A percentile compares a stretch with the other conserved stretches of the same genome.
phyloP scores from a whole-genome alignment of 306 rosid species.

The Cicer chorassanicum region DNA sequence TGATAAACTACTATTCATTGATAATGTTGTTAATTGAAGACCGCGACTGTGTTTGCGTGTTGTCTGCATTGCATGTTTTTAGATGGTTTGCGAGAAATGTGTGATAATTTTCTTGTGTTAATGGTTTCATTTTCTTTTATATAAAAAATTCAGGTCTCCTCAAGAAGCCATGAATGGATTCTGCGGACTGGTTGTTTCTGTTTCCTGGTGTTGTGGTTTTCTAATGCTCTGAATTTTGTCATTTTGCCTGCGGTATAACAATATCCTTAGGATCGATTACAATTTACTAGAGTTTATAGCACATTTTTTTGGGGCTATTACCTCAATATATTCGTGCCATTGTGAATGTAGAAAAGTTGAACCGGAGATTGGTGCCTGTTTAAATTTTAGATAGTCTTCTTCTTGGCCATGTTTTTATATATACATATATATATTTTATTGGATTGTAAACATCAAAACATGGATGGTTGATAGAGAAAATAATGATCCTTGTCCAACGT shows the following conservation, averaged over 20 bases:
- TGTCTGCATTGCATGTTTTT: conserved; percentile 35
- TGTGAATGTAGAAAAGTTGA: conserved; percentile 72
- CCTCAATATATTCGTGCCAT: conserved; percentile 52
- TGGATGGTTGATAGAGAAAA: conserved; percentile 49
- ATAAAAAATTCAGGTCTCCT: conserved; percentile 58
- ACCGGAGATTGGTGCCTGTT: conserved; percentile 48
- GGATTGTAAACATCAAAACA: conserved; percentile 65
- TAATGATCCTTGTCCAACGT: conserved; percentile 44
- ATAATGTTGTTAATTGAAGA: conserved; percentile 2
- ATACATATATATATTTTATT: conserved; percentile 40
- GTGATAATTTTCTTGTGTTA: conserved; percentile 4
- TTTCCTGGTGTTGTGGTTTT: conserved; percentile 64
- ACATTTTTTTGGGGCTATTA: conserved; percentile 64
- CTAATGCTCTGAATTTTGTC: conserved; percentile 52
- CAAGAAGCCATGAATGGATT: conserved; percentile 52
- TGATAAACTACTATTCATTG: conserved; percentile 25
- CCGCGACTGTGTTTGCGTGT: not conserved
- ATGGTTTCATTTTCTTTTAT: conserved; percentile 21
- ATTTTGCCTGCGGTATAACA: conserved; percentile 54
- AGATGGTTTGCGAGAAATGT: conserved; percentile 12
- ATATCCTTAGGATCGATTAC: conserved; percentile 57
- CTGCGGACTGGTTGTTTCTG: conserved; percentile 62
- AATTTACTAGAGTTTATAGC: conserved; percentile 50
- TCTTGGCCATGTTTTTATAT: conserved; percentile 31
- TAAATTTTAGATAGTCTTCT: conserved; percentile 52